Percentiles rank a stretch among this genome's conserved stretches.
Evolutionary conservation across 2,329 filamentous ascomycete genomes (phyloP).

Genomic region (Venturiaceae sp.): DNA sequence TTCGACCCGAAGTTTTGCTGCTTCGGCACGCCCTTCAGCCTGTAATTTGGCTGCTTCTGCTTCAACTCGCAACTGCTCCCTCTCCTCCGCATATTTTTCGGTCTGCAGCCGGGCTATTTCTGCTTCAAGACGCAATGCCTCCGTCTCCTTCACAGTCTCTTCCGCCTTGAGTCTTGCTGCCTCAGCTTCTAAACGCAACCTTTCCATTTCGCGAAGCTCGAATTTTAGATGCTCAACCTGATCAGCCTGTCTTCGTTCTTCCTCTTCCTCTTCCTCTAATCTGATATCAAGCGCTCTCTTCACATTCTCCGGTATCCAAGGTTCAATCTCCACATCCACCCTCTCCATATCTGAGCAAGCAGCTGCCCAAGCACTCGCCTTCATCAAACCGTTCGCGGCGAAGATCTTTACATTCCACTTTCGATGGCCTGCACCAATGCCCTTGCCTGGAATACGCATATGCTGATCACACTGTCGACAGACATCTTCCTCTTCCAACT

Average conservation of each 20-base stretch:
- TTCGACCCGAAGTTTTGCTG: neutral
- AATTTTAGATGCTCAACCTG: conserved; percentile 17
- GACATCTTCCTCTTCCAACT: conserved; percentile 25
- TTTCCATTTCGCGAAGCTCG: conserved; percentile 14
- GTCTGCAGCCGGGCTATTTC: neutral
- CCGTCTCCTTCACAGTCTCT: conserved; percentile 12
- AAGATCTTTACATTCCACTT: conserved; percentile 80
- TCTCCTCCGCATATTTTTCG: conserved; percentile 5
- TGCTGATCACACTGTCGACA: conserved; percentile 40
- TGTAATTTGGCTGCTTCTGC: conserved; percentile 12
- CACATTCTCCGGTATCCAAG: conserved; percentile 53
- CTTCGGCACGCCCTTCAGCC: conserved; percentile 17
- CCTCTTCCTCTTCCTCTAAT: conserved; percentile 32
- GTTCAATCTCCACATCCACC: conserved; percentile 87
- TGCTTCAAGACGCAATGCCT: neutral
- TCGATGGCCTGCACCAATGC: conserved; percentile 31
- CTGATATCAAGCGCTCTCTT: conserved; percentile 48
- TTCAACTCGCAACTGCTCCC: conserved; percentile 18
- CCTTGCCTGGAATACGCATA: conserved; percentile 24
- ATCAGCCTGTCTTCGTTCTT: conserved; percentile 16
- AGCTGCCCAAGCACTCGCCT: conserved; percentile 80
- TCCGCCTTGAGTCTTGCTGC: conserved; percentile 17
- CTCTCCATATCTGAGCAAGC: conserved; percentile 98
- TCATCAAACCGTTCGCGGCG: conserved; percentile 90
- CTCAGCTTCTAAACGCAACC: conserved; percentile 16